Conservation (phyloP, 176 grass and related monocot species). For the Thinopyrum elongatum region DNA sequence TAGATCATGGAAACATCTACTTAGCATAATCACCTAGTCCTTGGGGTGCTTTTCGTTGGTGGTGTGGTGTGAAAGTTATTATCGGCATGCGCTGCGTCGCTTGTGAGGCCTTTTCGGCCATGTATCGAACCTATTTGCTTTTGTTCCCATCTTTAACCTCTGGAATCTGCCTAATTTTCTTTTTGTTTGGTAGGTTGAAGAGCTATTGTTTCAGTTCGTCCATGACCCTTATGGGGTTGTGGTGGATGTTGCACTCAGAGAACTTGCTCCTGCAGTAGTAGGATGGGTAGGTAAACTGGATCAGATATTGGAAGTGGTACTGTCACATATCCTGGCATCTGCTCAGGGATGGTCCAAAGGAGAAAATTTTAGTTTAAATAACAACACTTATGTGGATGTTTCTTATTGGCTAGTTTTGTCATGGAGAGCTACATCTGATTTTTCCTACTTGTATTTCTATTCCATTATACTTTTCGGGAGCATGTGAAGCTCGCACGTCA, state of each 20-base stretch:
- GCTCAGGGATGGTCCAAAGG: slow-evolving; percentile 47
- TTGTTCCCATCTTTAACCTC: too few species aligned
- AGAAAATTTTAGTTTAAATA: not conserved
- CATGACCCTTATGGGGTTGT: slow-evolving; percentile 84
- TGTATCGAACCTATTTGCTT: too few species aligned
- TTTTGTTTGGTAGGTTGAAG: slow-evolving; percentile 71
- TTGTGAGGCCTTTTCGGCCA: too few species aligned
- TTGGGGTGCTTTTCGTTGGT: too few species aligned
- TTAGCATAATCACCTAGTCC: too few species aligned
- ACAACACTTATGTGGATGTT: not conserved
- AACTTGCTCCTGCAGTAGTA: slow-evolving; percentile 83
- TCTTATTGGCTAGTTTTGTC: slow-evolving; percentile 1
- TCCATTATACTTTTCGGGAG: not conserved
- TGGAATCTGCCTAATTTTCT: slow-evolving; percentile 29
- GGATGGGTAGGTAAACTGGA: slow-evolving; percentile 91
- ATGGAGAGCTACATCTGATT: not conserved
- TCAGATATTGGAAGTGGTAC: slow-evolving; percentile 76
- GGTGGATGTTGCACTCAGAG: slow-evolving; percentile 75
- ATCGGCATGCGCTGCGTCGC: too few species aligned
- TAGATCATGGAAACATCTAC: too few species aligned
- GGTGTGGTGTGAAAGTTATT: too few species aligned
- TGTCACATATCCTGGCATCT: slow-evolving; percentile 74
- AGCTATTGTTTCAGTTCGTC: slow-evolving; percentile 88
- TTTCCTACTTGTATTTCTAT: slow-evolving; percentile 7
- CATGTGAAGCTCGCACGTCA: not conserved